phyloP scores from a whole-genome alignment of 169 alveolate species.

The Plasmodium chabaudi region DNA sequence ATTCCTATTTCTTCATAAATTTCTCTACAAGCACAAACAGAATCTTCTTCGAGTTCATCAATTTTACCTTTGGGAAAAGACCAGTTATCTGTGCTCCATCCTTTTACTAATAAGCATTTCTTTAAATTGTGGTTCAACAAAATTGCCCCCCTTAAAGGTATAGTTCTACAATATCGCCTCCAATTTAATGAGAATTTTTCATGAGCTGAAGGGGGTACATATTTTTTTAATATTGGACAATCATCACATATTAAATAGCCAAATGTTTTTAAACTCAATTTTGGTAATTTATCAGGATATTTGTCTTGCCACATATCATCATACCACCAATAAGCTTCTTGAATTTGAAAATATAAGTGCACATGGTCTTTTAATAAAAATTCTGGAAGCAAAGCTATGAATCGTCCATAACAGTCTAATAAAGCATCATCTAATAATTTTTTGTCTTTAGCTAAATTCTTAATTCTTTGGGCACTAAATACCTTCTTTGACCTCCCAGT shows the following conservation, averaged over 20 bases:
- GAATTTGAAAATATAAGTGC: slow-evolving; percentile 91
- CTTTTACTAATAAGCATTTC: slow-evolving; percentile 88
- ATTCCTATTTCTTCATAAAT: slow-evolving; percentile 95
- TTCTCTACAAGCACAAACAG: slow-evolving; percentile 95
- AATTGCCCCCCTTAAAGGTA: slow-evolving; percentile 93
- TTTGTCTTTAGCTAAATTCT: slow-evolving; percentile 75
- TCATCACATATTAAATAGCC: slow-evolving; percentile 88
- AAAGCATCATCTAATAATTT: slow-evolving; percentile 85
- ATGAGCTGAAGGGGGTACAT: slow-evolving; percentile 83
- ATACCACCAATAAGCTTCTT: slow-evolving; percentile 95
- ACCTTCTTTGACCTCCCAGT: slow-evolving; percentile 15
- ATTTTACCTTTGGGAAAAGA: slow-evolving; percentile 96
- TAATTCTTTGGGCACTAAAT: slow-evolving; percentile 73
- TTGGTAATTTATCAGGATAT: slow-evolving; percentile 85
- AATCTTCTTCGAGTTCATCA: slow-evolving; percentile 94
- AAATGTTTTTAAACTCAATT: slow-evolving; percentile 84
- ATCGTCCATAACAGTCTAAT: slow-evolving; percentile 92
- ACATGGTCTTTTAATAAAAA: slow-evolving; percentile 89
- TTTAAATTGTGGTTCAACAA: slow-evolving; percentile 86
- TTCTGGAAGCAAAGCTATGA: slow-evolving; percentile 91
- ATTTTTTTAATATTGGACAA: slow-evolving; percentile 85
- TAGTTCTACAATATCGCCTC: slow-evolving; percentile 86
- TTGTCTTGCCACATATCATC: slow-evolving; percentile 92
- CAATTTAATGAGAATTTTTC: slow-evolving; percentile 83
- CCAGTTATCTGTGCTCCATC: slow-evolving; percentile 91